phyloP scores from a whole-genome alignment of 768 basidiomycete species.

The Suillus sp. region DNA sequence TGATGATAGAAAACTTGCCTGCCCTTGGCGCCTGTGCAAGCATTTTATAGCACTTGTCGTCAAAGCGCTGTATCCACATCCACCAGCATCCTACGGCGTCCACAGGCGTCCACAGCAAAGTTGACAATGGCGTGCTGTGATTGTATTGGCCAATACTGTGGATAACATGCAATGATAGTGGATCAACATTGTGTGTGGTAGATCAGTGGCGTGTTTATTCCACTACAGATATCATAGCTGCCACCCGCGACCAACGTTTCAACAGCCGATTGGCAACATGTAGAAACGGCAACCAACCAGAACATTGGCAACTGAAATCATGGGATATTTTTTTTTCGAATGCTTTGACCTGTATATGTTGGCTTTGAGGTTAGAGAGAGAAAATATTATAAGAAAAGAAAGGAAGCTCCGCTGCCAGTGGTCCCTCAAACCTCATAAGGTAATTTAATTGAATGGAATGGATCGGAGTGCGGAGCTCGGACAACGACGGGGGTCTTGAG shows the following conservation, averaged over 20 bases:
- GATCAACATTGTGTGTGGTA: neutral
- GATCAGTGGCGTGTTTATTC: neutral
- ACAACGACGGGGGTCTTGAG: neutral
- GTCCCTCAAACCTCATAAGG: neutral
- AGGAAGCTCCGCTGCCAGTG: neutral
- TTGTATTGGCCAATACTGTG: neutral
- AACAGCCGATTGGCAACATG: neutral
- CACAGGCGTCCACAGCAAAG: neutral
- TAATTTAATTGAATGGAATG: neutral
- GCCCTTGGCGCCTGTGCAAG: neutral
- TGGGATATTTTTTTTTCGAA: neutral
- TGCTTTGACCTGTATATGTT: neutral
- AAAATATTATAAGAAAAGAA: neutral
- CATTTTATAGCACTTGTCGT: neutral
- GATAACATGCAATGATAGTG: neutral
- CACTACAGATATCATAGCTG: neutral
- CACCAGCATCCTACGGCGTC: neutral
- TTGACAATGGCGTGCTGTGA: neutral
- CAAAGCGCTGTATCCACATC: conserved; percentile 2
- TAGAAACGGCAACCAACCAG: neutral
- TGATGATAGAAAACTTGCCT: neutral
- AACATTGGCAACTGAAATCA: neutral
- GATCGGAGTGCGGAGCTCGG: neutral
- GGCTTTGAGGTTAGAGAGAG: neutral
- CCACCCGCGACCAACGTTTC: neutral